These are phyloP conservation scores for Leccinum pellstonianum DNA, from an alignment of 768 basidiomycete species.

Conservation along the genomic window DNA sequence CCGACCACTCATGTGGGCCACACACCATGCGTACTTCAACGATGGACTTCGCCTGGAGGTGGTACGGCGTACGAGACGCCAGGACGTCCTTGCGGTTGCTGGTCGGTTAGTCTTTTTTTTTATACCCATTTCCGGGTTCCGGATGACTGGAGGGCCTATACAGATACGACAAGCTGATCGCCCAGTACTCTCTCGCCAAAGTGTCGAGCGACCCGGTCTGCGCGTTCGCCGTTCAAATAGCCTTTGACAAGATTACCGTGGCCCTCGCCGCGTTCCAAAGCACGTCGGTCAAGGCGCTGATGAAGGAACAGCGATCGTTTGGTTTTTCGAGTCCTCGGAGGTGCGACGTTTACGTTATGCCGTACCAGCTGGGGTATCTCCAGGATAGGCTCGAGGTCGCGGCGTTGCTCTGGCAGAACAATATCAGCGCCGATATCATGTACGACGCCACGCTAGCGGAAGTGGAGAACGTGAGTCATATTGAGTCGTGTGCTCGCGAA, in stretches of 20 bases:
- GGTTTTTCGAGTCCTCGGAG: conserved; percentile 89
- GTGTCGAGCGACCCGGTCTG: conserved; percentile 53
- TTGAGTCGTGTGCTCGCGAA: conserved; percentile 72
- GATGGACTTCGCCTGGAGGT: conserved; percentile 78
- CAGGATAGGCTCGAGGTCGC: conserved; percentile 78
- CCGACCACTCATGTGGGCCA: conserved; percentile 72
- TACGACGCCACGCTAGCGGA: conserved; percentile 73
- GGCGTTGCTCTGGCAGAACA: conserved; percentile 73
- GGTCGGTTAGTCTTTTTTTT: conserved; percentile 52
- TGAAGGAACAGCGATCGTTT: conserved; percentile 80
- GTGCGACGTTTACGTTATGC: conserved; percentile 85
- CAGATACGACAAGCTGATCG: conserved; percentile 75
- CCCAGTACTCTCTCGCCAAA: conserved; percentile 56
- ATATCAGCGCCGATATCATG: conserved; percentile 85
- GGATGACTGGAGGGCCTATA: not conserved
- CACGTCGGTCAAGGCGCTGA: conserved; percentile 58
- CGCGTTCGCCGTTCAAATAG: conserved; percentile 74
- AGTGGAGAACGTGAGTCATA: conserved; percentile 59
- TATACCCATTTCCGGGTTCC: not conserved
- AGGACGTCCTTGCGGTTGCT: conserved; percentile 76
- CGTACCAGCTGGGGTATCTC: conserved; percentile 71
- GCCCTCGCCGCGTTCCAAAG: conserved; percentile 70
- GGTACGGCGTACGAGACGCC: conserved; percentile 59
- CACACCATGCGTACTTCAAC: conserved; percentile 62
- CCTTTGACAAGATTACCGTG: conserved; percentile 72